Base-by-base conservation (phyloP, 768 basidiomycete species). In the Tricholoma terreum region DNA sequence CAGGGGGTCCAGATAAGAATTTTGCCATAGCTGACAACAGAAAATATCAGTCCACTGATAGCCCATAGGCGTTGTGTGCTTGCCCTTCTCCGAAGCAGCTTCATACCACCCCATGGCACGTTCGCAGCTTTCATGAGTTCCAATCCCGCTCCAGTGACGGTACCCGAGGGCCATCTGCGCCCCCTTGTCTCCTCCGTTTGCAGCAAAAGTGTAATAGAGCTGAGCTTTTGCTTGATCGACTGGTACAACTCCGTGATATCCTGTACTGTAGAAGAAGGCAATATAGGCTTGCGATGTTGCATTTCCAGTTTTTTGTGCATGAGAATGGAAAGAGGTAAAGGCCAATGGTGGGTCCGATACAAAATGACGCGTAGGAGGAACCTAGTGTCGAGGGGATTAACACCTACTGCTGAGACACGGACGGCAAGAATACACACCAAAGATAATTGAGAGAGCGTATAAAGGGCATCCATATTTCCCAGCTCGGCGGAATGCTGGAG, bases 121-220 rank as follows among this genome's bases (percentile, higher is more conserved):
- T 64, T 86, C 79, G 71, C 97, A 98, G 63, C 87, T 86, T 69
- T 98, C 94, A 52, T 84, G 75, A 0, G 93, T 88, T 10, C 95
- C 92, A 56, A 99, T 97, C 1, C 97, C 97, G 36, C 90, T 87
- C 95, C 94, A 98, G 66, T 95, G 87, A 24, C 94, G 84, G 71
- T 96, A 98, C 0, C 87, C 97, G 31, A 98, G 77, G 1, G 93
- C 85, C 92, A 96, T 94, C 69, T 94, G 87, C 0, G 96, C 90
- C 5, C 90, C 89, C 63, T 86, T 85, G 72, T 94, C 83, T 0
- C 89, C 92, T 1, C 89, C 88, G 51, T 94, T 86, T 1, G 93
- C 94, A 3, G 95, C 87, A 65, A 98, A 98, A 0, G 95, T 97
- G 69, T 94, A 94, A 65, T 96, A 90, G 0, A 98, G 78, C 60